phyloP scores from a whole-genome alignment of 2,329 filamentous ascomycete genomes.

The Botrytis deweyae region DNA sequence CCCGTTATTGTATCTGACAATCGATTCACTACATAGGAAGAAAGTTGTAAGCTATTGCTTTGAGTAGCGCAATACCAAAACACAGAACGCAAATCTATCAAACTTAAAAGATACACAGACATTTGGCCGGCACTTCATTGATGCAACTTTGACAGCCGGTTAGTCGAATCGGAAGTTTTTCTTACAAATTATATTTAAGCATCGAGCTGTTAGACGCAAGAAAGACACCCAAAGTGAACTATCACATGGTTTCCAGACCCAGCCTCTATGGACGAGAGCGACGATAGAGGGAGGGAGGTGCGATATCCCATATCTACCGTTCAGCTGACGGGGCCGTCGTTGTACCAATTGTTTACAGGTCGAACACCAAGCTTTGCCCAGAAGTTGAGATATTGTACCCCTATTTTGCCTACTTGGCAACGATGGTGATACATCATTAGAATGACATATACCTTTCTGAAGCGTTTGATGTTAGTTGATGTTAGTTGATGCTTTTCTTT shows the following conservation, averaged over 20 bases:
- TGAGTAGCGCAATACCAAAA: not conserved
- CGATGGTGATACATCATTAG: not conserved
- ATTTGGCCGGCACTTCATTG: not conserved
- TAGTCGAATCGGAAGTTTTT: not conserved
- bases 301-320: not conserved
- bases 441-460: not conserved
- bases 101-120: not conserved
- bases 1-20: not conserved
- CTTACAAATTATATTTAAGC: not conserved
- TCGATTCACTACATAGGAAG: not conserved
- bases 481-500: not conserved
- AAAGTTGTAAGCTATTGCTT: not conserved
- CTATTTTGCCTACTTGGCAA: slow-evolving; percentile 6
- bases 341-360: not conserved
- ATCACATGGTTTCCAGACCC: not conserved
- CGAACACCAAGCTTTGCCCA: not conserved
- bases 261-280: not conserved
- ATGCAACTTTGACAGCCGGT: not conserved
- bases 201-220: not conserved
- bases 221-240: not conserved
- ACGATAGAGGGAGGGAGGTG: not conserved
- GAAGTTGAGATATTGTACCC: not conserved
- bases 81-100: not conserved
- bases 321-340: not conserved
- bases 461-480: not conserved